Base-by-base conservation (phyloP, 768 basidiomycete species). In the Lentinula guzmanii region DNA sequence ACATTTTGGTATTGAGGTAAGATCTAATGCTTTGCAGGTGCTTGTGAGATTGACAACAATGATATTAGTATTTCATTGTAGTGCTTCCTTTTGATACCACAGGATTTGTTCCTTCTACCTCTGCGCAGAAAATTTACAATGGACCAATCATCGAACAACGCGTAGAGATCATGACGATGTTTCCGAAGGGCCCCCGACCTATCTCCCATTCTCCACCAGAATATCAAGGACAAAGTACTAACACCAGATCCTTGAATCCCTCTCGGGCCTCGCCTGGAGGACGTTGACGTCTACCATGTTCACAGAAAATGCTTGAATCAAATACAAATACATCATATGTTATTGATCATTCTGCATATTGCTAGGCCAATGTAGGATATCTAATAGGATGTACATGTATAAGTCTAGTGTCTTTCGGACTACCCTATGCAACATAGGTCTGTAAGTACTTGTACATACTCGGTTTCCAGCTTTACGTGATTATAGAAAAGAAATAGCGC, bases 1-100 rank as follows among this genome's bases (percentile, higher is more conserved):
- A 9, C 69, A 74, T 52, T 77, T 79, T 63, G 65, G 70, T 50
- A 70, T 77, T 51, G 71, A 76, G 73, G 78, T 78, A 46, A 6
- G 67, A 16, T 2, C 34, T 51, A 18, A 43, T 31, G 2, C 34
- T 28, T 41, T 16, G 50, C 21, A 24, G n/a, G 28, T 31, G 24
- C 6, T 31, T 10, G 10, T 58, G 8, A 31, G 21, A 52, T 18
- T 35, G 21, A 18, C 9, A 24, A n/a, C 16, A 15, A 34, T 34
- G 1, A 33, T 58, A 52, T 37, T 61, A 78, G 77, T 79, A 79
- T 62, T 71, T 70, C 1, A 70, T 79, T 15, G 70, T 74, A 15
- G 58, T 78, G 34, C 73, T 77, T 51, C 72, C 76, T 10, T 78
- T 76, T 63, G 70, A 75, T 43, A 66, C 69, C 41, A 61, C 66